Evolutionary conservation across 2,329 filamentous ascomycete species (phyloP).

Genomic region (Xylariaceae sp.): DNA sequence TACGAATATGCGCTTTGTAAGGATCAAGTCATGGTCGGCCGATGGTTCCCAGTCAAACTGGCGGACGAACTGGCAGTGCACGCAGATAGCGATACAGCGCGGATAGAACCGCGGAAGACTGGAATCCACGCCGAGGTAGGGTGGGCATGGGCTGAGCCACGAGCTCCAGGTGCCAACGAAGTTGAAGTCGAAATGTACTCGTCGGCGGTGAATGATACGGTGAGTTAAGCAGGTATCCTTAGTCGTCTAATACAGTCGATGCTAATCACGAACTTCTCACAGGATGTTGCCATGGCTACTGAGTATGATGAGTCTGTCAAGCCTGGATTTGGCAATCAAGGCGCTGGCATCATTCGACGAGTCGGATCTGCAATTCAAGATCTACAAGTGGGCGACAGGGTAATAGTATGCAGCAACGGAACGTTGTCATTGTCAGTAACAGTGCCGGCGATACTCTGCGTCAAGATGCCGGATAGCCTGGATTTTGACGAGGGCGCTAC

Average conservation of each 20-base stretch:
- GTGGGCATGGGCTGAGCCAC: background rate
- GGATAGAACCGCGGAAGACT: background rate
- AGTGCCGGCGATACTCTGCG: constrained; percentile 1
- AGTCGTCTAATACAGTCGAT: too few species aligned
- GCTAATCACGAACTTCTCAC: background rate
- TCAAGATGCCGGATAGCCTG: constrained; percentile 25
- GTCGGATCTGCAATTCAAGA: background rate
- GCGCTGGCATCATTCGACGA: constrained; percentile 1
- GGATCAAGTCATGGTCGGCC: background rate
- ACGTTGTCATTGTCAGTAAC: background rate
- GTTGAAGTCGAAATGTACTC: constrained; percentile 6
- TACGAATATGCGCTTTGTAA: background rate
- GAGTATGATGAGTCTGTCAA: too few species aligned
- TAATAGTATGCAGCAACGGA: background rate
- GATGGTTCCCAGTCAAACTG: background rate
- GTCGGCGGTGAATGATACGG: constrained; percentile 5
- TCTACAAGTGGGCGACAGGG: constrained; percentile 15
- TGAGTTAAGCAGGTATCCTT: too few species aligned
- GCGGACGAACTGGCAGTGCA: background rate
- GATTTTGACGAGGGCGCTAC: constrained; percentile 31
- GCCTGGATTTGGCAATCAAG: background rate
- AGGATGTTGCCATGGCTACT: too few species aligned
- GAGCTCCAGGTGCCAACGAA: background rate
- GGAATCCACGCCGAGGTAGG: background rate
- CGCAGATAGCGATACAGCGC: background rate